Evolutionary conservation across 345 rosid species (phyloP).

Genomic region (Camelina hispida): DNA sequence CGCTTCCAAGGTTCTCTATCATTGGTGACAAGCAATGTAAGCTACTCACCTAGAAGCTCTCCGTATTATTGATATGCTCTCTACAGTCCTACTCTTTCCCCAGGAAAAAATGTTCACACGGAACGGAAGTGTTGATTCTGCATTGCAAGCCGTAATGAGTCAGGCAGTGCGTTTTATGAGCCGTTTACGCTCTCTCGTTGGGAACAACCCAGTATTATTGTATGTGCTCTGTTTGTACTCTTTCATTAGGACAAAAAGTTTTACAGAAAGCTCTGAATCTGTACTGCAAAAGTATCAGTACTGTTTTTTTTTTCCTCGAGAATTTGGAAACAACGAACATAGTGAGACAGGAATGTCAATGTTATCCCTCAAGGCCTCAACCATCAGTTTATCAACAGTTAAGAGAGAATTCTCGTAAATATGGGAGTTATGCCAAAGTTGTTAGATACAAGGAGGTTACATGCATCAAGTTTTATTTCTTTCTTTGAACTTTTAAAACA

Average conservation of each 20-base stretch:
- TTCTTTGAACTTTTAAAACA: too few relatives aligned
- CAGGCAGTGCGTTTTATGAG: neutral
- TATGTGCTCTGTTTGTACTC: neutral
- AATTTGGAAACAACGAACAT: neutral
- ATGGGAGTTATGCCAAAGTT: neutral
- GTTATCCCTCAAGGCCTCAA: neutral
- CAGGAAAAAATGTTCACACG: neutral
- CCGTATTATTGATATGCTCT: slow-evolving; percentile 30
- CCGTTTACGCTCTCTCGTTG: neutral
- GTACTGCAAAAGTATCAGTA: neutral
- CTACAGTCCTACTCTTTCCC: neutral
- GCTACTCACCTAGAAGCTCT: slow-evolving; percentile 22
- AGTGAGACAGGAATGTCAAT: neutral
- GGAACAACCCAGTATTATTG: neutral
- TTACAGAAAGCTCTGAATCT: neutral
- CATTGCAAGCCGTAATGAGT: neutral
- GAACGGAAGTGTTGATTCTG: slow-evolving; percentile 4
- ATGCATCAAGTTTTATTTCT: too few relatives aligned
- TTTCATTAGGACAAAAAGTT: neutral
- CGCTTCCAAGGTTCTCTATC: neutral
- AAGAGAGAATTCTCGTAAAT: neutral
- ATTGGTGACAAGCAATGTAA: neutral
- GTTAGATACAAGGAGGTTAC: too few relatives aligned
- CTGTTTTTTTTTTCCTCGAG: neutral
- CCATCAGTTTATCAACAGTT: neutral